These are phyloP conservation scores for Fragaria nilgerrensis DNA, from an alignment of 306 rosid genomes.

Conservation along the genomic window DNA sequence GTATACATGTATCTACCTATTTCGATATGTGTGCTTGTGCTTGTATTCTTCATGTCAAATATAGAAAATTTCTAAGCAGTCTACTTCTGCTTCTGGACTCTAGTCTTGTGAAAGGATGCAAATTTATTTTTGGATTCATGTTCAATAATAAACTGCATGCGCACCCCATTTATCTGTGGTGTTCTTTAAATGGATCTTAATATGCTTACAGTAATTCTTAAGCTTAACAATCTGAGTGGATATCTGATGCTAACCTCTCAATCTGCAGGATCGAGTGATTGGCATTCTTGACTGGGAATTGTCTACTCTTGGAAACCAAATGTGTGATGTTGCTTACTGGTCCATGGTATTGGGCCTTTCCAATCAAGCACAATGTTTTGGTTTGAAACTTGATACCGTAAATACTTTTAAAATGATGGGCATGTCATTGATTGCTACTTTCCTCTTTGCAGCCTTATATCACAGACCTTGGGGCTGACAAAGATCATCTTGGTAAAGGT, in stretches of 20 bases:
- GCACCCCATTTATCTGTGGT: not conserved
- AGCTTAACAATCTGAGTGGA: slow-evolving; percentile 23
- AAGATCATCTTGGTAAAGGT: slow-evolving; percentile 38
- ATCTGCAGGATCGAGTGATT: slow-evolving; percentile 87
- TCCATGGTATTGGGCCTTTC: slow-evolving; percentile 53
- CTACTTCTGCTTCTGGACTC: not conserved
- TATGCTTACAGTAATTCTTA: not conserved
- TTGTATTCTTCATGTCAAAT: not conserved
- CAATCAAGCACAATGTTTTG: slow-evolving; percentile 11
- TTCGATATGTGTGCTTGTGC: not conserved
- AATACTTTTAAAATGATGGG: slow-evolving; percentile 8
- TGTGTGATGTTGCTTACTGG: slow-evolving; percentile 87
- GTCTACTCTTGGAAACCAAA: slow-evolving; percentile 95
- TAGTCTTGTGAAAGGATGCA: not conserved
- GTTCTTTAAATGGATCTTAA: slow-evolving; percentile 1
- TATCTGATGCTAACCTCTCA: slow-evolving; percentile 27
- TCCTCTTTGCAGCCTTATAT: slow-evolving; percentile 59
- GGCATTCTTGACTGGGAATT: slow-evolving; percentile 98
- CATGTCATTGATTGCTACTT: slow-evolving; percentile 16
- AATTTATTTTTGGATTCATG: not conserved
- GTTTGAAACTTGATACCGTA: not conserved
- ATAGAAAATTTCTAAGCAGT: not conserved
- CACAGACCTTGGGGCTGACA: slow-evolving; percentile 36
- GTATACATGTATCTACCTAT: not conserved
- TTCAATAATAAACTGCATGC: not conserved